Base-by-base conservation (phyloP, 2,329 filamentous ascomycete species). In the Cladosporium sphaerospermum region DNA sequence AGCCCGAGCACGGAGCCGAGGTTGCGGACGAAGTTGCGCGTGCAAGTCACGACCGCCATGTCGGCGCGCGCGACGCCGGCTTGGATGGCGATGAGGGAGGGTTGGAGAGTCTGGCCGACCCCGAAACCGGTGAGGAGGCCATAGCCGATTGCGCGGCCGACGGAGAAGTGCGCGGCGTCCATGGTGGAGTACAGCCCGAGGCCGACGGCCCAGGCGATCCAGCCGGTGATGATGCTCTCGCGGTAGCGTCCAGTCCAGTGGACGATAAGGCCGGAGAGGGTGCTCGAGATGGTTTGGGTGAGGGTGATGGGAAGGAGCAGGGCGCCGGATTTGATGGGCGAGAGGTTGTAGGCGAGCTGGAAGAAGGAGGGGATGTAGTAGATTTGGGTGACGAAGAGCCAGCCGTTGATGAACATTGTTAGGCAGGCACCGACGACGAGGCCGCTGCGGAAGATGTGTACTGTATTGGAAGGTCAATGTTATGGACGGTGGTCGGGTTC, bases 311-410 rank as follows among this genome's bases (percentile, higher is more conserved):
- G 58, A 9, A 60, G 50, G 2, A 57, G 41, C 1, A 59, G 47
- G 4, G 58, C 45, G 13, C 55, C 57, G 10, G 58, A 60, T 33
- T 55, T 52, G n/a, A 60, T 54, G 2, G 57, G 54, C 14, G 58
- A 60, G 13, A 55, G 56, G 4, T 47, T 45, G 37, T 59, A 60
- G 18, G 53, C 57, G 31, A 60, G 49, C 47, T 60, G 58, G 48
- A 56, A 60, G 46, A 60, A 60, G 0, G 58, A 57, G 6, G 56
- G 58, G 8, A 60, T 57, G 52, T 59, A 78, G 57, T 78, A 78
- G 7, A 78, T 67, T 56, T 81, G 78, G n/a, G 79, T 74, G 19
- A 81, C 69, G 52, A 80, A 80, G 57, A 80, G 80, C 78, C 79
- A 81, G 3, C 79, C 78, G 47, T 81, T 80, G 61, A 81, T 75